Evolutionary conservation across 257 asterid species (phyloP).

Genomic region (Jacaranda mimosifolia): DNA sequence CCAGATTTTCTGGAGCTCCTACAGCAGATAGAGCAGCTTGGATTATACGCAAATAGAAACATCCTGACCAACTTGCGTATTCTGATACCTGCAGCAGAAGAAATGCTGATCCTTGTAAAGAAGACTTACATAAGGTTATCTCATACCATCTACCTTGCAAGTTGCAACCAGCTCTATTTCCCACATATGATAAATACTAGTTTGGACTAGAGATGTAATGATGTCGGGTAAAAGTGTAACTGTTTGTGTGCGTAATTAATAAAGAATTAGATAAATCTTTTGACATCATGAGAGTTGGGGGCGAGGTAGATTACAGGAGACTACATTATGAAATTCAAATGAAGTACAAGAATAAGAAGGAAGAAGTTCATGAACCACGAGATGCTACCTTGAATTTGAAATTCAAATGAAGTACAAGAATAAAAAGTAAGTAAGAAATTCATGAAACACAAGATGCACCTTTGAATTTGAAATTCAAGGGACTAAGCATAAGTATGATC

Average conservation of each 20-base stretch:
- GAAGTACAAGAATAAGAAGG: too few relatives aligned
- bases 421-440: too few relatives aligned
- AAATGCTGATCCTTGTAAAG: conserved; percentile 34
- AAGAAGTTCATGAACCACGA: too few relatives aligned
- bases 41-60: conserved; percentile 91
- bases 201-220: not conserved
- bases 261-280: conserved; percentile 13
- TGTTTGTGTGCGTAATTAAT: conserved; percentile 17
- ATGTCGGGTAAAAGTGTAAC: not conserved
- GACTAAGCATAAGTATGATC: too few relatives aligned
- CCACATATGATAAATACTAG: not conserved
- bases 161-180: not conserved
- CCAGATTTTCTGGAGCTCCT: conserved; percentile 99
- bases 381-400: too few relatives aligned
- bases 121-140: conserved; percentile 28
- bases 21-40: conserved; percentile 96
- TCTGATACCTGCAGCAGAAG: conserved; percentile 79
- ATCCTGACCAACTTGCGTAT: conserved; percentile 99
- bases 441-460: too few relatives aligned
- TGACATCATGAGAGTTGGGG: conserved; percentile 18
- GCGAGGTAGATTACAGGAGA: not conserved
- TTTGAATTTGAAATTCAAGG: too few relatives aligned
- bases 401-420: too few relatives aligned
- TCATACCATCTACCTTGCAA: conserved; percentile 18
- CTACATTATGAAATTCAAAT: too few relatives aligned